phyloP scores from a whole-genome alignment of 2,329 filamentous ascomycete species.

The Dothistroma pini region DNA sequence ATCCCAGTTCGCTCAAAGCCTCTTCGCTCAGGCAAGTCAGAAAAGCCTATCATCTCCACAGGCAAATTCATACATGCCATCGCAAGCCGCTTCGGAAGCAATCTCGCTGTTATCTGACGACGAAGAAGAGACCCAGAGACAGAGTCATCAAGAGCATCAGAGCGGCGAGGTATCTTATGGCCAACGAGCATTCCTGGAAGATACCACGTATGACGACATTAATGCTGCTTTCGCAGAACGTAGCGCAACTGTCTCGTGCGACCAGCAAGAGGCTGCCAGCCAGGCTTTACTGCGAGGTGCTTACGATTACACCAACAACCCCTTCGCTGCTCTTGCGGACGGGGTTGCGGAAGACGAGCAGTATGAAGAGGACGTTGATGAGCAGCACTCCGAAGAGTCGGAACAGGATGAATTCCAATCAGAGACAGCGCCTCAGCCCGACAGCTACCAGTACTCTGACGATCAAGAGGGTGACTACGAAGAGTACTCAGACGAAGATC shows the following conservation, averaged over 20 bases:
- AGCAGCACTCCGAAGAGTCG: slow-evolving; percentile 10
- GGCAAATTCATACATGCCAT: slow-evolving; percentile 19
- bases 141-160: background rate
- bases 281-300: background rate
- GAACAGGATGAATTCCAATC: slow-evolving; percentile 12
- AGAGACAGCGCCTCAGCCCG: slow-evolving; percentile 7
- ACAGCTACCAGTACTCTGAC: slow-evolving; percentile 17
- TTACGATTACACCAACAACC: slow-evolving; percentile 13
- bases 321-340: slow-evolving; percentile 17
- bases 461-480: slow-evolving; percentile 19
- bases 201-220: slow-evolving; percentile 7
- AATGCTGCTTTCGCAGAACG: background rate
- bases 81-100: slow-evolving; percentile 16
- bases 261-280: background rate
- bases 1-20: slow-evolving; percentile 1
- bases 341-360: slow-evolving; percentile 6
- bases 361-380: slow-evolving; percentile 18
- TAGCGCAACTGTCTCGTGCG: background rate
- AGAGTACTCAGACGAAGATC: slow-evolving; percentile 15
- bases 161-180: background rate
- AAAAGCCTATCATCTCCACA: slow-evolving; percentile 10
- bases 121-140: slow-evolving; percentile 9
- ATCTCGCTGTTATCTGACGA: slow-evolving; percentile 26
- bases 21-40: slow-evolving; percentile 7
- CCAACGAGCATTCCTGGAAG: slow-evolving; percentile 5